These are phyloP conservation scores for Xylariaceae sp. DNA, from an alignment of 2,329 filamentous ascomycete species.

Conservation along the genomic window DNA sequence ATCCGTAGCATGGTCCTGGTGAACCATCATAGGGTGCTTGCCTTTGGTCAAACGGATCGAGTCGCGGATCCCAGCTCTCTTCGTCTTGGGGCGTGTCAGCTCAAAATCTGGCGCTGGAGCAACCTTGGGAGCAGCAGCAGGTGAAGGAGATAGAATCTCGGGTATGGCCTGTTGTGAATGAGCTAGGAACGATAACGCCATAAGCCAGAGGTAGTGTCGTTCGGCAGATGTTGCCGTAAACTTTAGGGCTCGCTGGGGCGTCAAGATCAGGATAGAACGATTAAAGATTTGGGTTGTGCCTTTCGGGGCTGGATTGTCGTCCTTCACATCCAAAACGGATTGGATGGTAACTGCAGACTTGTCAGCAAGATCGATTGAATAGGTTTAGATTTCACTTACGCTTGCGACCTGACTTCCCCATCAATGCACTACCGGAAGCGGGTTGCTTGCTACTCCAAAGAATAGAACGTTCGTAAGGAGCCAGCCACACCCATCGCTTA, in stretches of 20 bases:
- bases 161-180: slow-evolving; percentile 80
- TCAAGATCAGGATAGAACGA: slow-evolving; percentile 90
- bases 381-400: slow-evolving; percentile 54
- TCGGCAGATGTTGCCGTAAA: slow-evolving; percentile 83
- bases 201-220: slow-evolving; percentile 92
- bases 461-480: slow-evolving; percentile 90
- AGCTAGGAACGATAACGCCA: slow-evolving; percentile 88
- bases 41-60: slow-evolving; percentile 87
- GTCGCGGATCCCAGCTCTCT: slow-evolving; percentile 66
- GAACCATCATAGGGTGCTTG: slow-evolving; percentile 42
- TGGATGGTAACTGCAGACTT: slow-evolving; percentile 73
- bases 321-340: slow-evolving; percentile 94
- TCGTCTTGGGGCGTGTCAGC: slow-evolving; percentile 41
- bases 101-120: slow-evolving; percentile 47
- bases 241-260: slow-evolving; percentile 87
- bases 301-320: slow-evolving; percentile 81
- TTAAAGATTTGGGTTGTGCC: slow-evolving; percentile 68
- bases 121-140: slow-evolving; percentile 40
- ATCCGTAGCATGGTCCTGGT: slow-evolving; percentile 17
- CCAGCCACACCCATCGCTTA: slow-evolving; percentile 97
- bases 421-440: slow-evolving; percentile 75
- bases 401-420: slow-evolving; percentile 94
- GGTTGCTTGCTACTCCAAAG: slow-evolving; percentile 99
- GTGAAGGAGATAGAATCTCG: slow-evolving; percentile 55
- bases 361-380: slow-evolving; percentile 14